phyloP scores from a whole-genome alignment of 495 filamentous ascomycete species.

The Aspergillus coremiiformis region DNA sequence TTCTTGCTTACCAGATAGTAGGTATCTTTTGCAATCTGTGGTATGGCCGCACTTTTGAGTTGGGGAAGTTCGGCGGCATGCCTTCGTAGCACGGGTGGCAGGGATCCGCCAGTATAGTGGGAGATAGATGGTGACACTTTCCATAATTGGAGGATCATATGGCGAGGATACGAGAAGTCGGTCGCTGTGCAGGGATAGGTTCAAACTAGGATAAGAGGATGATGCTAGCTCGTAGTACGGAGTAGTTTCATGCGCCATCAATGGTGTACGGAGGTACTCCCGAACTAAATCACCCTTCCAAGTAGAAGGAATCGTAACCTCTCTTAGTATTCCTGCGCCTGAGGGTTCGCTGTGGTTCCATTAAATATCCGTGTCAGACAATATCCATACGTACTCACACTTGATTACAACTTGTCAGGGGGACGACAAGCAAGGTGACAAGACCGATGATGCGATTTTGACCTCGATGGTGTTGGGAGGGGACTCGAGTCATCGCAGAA shows the following conservation, averaged over 20 bases:
- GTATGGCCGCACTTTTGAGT: not conserved
- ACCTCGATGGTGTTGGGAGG: constrained; percentile 28
- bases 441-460: constrained; percentile 36
- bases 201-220: not conserved
- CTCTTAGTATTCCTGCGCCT: no score
- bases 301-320: no score
- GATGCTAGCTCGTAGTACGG: no score
- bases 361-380: not conserved
- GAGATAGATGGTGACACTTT: not conserved
- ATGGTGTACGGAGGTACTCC: no score
- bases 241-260: not conserved
- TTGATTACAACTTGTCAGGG: not conserved
- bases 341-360: not conserved
- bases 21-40: not conserved
- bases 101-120: not conserved
- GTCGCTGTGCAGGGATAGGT: not conserved
- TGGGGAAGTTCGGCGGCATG: not conserved
- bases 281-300: no score
- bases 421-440: constrained; percentile 9
- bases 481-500: not conserved
- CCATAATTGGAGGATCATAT: not conserved
- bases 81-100: not conserved
- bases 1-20: not conserved
- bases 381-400: not conserved
- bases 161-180: not conserved